These are phyloP conservation scores for Akanthomyces muscarius DNA, from an alignment of 2,329 filamentous ascomycete species.

Conservation along the genomic window DNA sequence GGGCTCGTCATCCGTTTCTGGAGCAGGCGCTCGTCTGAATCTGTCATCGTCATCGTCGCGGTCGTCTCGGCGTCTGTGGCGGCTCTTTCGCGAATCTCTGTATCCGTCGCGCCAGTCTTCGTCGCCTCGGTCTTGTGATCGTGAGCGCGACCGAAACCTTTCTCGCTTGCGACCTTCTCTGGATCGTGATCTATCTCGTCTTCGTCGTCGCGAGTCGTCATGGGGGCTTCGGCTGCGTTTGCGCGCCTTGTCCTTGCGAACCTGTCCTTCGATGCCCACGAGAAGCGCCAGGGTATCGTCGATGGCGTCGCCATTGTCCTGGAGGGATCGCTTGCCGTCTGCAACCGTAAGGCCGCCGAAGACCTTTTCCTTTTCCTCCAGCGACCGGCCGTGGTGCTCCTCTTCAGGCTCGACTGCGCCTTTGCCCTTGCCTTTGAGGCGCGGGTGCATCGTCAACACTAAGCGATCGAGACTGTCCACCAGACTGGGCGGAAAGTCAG, in stretches of 20 bases:
- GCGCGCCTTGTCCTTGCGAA: constrained; percentile 46
- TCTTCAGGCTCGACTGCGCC: constrained; percentile 31
- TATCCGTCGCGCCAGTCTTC: constrained; percentile 43
- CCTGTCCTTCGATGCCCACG: constrained; percentile 76
- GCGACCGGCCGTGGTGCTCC: constrained; percentile 39
- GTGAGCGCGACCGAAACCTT: constrained; percentile 34
- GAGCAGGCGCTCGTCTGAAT: constrained; percentile 62
- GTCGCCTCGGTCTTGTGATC: constrained; percentile 37
- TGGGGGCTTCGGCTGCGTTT: constrained; percentile 59
- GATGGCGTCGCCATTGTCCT: constrained; percentile 58
- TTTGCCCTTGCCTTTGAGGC: constrained; percentile 65
- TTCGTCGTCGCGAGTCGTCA: constrained; percentile 42
- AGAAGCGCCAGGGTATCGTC: constrained; percentile 91
- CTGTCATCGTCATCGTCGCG: constrained; percentile 51
- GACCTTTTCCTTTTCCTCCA: constrained; percentile 75
- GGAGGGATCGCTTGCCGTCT: constrained; percentile 56
- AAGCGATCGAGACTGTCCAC: constrained; percentile 89
- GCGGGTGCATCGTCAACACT: constrained; percentile 85
- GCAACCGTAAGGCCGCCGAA: constrained; percentile 88
- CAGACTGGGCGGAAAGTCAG: constrained; percentile 78
- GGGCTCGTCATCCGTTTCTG: constrained; percentile 77
- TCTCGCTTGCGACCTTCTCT: constrained; percentile 37
- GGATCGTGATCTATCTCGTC: constrained; percentile 39
- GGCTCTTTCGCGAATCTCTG: constrained; percentile 29
- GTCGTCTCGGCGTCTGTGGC: constrained; percentile 37